Evolutionary conservation across 2,329 filamentous ascomycete genomes (phyloP).

Genomic region (Cercospora sp.): DNA sequence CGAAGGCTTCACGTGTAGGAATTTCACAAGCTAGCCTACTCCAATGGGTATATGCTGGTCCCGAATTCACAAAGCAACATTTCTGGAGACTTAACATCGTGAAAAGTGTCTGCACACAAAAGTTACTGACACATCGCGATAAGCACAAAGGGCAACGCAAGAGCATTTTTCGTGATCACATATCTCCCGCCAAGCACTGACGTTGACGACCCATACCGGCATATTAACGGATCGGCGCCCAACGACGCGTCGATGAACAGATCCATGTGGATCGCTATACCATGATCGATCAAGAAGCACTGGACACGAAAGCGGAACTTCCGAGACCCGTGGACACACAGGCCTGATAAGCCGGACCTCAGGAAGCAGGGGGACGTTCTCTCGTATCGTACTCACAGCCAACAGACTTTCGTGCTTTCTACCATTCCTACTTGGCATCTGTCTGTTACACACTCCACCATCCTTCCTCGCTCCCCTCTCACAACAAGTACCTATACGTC

Average conservation of each 20-base stretch:
- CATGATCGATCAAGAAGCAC: neutral
- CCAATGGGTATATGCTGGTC: too few relatives aligned
- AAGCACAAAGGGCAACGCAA: too few relatives aligned
- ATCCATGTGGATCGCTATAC: neutral
- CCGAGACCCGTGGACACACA: neutral
- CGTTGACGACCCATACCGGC: neutral
- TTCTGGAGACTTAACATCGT: too few relatives aligned
- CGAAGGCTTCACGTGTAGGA: too few relatives aligned
- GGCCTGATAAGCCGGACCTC: neutral
- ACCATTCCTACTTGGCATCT: neutral
- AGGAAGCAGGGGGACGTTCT: neutral
- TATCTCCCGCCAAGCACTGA: neutral
- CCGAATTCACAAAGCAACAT: too few relatives aligned
- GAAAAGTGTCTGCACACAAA: too few relatives aligned
- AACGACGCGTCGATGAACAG: neutral
- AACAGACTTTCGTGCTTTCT: neutral
- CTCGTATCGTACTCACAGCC: neutral
- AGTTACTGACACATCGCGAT: too few relatives aligned
- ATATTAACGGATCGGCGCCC: neutral
- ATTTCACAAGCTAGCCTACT: too few relatives aligned
- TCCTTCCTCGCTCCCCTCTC: slow-evolving; percentile 17
- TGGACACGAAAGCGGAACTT: neutral
- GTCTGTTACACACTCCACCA: neutral
- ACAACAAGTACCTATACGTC: slow-evolving; percentile 61
- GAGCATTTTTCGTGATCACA: neutral